Base-by-base conservation (phyloP, 1,284 basidiomycete species). In the Marasmius tenuissimus region DNA sequence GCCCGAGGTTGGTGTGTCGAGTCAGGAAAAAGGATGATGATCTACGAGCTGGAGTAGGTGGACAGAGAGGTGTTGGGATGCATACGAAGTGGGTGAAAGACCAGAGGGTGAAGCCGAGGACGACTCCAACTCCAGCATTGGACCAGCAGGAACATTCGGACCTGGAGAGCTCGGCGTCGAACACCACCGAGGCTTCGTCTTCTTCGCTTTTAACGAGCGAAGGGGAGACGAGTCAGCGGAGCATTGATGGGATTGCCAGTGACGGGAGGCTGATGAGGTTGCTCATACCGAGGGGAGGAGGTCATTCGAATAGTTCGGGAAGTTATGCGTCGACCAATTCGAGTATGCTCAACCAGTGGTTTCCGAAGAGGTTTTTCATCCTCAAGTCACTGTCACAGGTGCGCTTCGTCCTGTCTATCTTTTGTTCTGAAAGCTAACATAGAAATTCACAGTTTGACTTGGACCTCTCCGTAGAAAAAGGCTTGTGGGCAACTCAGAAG, bases 291-390 rank as follows among this genome's bases (percentile, higher is more conserved):
- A 68, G 20, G 64, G 64, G 34, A 76, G 45, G 45, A 47, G 45
- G 78, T 52, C 81, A 81, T 60, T 84, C 87, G n/a, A 85, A 83
- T 67, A 88, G 86, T 69, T 88, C 85, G 49, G 86, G 84, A 4
- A 89, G 87, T 47, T 83, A 80, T 72, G 78, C 86, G 40, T 91
- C 89, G 42, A 91, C 90, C 1, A 88, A 77, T 63, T 94, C 92
- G 22, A 89, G 90, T 67, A 74, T 97, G 65, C 78, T 96, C 8
- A 69, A 80, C 8, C 82, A 80, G 50, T 79, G 93, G 72, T 98
- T 97, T 73, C 93, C 93, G 4, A 85, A 86, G 70, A 87, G 96
- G 27, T 96, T 89, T 74, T 98, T 98, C 70, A 96, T 98, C 64
- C 85, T 98, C 67, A 98, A 98, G 76, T 94, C 92, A 38, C 76